Evolutionary conservation across 371 early-diverging fungal species (phyloP).

Genomic region (Mortierella sp.): DNA sequence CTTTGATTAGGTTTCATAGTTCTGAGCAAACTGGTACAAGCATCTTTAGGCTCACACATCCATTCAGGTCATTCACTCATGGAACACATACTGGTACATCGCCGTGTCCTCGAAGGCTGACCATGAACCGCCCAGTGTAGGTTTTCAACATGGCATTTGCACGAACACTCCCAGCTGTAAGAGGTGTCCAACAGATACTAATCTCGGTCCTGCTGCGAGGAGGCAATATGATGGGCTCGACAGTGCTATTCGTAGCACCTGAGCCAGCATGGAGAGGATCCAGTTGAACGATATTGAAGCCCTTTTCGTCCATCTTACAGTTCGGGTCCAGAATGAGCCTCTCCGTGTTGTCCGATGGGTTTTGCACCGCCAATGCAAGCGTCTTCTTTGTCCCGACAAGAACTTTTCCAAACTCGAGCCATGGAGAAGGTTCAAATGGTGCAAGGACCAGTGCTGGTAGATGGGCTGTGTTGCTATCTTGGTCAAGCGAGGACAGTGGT

Average conservation of each 20-base stretch:
- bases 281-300: constrained; percentile 39
- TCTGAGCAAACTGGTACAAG: too few species aligned
- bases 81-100: constrained; percentile 31
- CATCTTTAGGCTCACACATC: too few species aligned
- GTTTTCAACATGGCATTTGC: constrained; percentile 39
- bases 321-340: constrained; percentile 18
- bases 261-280: constrained; percentile 26
- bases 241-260: background rate
- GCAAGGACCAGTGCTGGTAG: constrained; percentile 27
- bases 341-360: constrained; percentile 25
- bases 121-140: constrained; percentile 28
- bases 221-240: constrained; percentile 18
- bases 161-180: constrained; percentile 25
- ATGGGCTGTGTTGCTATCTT: constrained; percentile 18
- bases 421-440: constrained; percentile 42
- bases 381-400: constrained; percentile 38
- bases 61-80: too few species aligned
- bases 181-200: constrained; percentile 42
- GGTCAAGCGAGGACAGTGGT: constrained; percentile 17
- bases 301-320: constrained; percentile 51
- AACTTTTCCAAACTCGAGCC: constrained; percentile 49
- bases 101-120: constrained; percentile 40
- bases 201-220: constrained; percentile 38
- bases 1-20: too few species aligned
- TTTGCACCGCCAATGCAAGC: constrained; percentile 24